phyloP scores from a whole-genome alignment of 2,329 filamentous ascomycete species.

The Aspergillus glaucus region DNA sequence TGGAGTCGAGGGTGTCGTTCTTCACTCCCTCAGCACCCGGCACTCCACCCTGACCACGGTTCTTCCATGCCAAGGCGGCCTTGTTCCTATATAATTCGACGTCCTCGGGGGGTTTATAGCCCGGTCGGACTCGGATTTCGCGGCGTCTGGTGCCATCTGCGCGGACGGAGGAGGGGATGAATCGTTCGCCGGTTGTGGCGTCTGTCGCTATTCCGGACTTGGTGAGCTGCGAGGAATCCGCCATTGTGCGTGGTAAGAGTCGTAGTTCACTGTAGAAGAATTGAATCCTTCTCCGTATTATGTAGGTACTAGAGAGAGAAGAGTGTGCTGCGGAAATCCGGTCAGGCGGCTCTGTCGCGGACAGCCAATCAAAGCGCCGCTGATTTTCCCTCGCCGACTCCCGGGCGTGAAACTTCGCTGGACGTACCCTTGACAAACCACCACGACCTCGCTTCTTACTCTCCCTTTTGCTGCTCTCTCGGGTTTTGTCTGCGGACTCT shows the following conservation, averaged over 20 bases:
- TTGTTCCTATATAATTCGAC: slow-evolving; percentile 94
- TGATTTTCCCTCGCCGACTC: slow-evolving; percentile 33
- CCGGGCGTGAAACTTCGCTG: slow-evolving; percentile 25
- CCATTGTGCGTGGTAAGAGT: slow-evolving; percentile 36
- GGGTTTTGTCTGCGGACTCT: slow-evolving; percentile 14
- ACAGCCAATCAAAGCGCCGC: slow-evolving; percentile 33
- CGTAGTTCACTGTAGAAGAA: not conserved
- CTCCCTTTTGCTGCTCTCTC: slow-evolving; percentile 13
- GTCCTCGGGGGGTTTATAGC: slow-evolving; percentile 90
- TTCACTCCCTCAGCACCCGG: slow-evolving; percentile 63
- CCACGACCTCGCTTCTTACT: slow-evolving; percentile 1
- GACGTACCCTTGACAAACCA: slow-evolving; percentile 16
- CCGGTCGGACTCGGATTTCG: slow-evolving; percentile 88
- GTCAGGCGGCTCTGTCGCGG: slow-evolving; percentile 10
- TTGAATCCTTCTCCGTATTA: not conserved
- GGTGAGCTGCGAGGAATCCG: slow-evolving; percentile 41
- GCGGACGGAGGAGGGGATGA: slow-evolving; percentile 81
- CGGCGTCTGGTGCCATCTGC: slow-evolving; percentile 87
- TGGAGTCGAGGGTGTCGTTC: slow-evolving; percentile 44
- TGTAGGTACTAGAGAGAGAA: too few species aligned
- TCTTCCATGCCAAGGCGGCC: slow-evolving; percentile 78
- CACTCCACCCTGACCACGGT: slow-evolving; percentile 62
- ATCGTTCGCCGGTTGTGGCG: slow-evolving; percentile 67
- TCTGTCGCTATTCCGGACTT: slow-evolving; percentile 70
- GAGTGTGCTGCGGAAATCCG: slow-evolving; percentile 15